Evolutionary conservation across 305 asterid genomes (phyloP).

Genomic region (Caryopteris hybrid): DNA sequence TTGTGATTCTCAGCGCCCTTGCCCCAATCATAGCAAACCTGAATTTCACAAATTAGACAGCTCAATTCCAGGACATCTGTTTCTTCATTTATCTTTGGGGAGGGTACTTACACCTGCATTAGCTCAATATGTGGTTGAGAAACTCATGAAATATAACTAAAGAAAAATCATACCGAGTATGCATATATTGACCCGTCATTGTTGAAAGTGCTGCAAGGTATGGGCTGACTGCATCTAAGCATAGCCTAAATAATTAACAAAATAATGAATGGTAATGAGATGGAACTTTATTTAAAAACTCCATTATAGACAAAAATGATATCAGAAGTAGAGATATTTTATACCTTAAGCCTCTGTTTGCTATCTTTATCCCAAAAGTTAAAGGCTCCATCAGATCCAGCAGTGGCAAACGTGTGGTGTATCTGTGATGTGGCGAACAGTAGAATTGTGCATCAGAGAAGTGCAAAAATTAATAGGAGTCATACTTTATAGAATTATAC

Average conservation of each 20-base stretch:
- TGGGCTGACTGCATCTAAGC: slow-evolving; percentile 77
- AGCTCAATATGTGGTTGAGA: not conserved
- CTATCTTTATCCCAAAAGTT: slow-evolving; percentile 97
- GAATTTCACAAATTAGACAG: not conserved
- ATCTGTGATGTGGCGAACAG: slow-evolving; percentile 37
- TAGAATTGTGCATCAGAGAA: slow-evolving; percentile 4
- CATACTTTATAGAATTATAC: not conserved
- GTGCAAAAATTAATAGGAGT: not conserved
- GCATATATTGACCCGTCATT: slow-evolving; percentile 84
- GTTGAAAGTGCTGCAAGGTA: slow-evolving; percentile 79
- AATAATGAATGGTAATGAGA: slow-evolving; percentile 9
- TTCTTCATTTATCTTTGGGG: not conserved
- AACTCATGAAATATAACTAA: not conserved
- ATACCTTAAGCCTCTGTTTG: slow-evolving; percentile 93
- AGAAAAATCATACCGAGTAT: slow-evolving; percentile 48
- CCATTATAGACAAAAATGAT: not conserved
- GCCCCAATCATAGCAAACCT: slow-evolving; percentile 98
- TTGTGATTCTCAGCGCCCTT: slow-evolving; percentile 98
- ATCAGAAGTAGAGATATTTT: slow-evolving; percentile 6
- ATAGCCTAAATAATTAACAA: slow-evolving; percentile 54
- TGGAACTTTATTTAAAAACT: not conserved
- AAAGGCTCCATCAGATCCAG: slow-evolving; percentile 93
- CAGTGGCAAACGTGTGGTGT: slow-evolving; percentile 84
- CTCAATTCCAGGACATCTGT: not conserved
- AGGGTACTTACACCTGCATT: not conserved